Evolutionary conservation across 2,329 filamentous ascomycete genomes (phyloP).

Genomic region (Aureobasidium sp.): DNA sequence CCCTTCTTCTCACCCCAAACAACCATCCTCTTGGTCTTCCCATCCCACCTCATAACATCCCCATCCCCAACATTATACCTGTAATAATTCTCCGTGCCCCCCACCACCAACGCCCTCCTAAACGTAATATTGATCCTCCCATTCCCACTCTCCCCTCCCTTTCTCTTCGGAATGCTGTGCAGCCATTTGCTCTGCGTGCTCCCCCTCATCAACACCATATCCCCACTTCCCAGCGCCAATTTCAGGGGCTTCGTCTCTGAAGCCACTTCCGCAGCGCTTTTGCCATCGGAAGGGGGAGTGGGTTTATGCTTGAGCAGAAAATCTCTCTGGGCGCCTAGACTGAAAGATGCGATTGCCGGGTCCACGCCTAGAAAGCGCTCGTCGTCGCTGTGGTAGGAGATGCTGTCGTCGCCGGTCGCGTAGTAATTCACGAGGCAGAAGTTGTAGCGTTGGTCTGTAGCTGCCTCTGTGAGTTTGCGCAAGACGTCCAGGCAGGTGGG

Average conservation of each 20-base stretch:
- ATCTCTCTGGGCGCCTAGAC: constrained; percentile 61
- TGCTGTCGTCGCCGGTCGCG: constrained; percentile 65
- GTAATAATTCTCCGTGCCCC: constrained; percentile 74
- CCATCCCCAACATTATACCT: constrained; percentile 71
- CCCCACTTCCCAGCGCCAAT: constrained; percentile 53
- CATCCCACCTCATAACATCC: constrained; percentile 60
- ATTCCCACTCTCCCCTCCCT: constrained; percentile 50
- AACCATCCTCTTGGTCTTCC: constrained; percentile 42
- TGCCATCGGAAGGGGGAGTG: constrained; percentile 28
- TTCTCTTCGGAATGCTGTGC: constrained; percentile 68
- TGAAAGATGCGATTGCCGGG: constrained; percentile 67
- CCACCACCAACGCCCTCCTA: constrained; percentile 58
- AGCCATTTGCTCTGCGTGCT: constrained; percentile 68
- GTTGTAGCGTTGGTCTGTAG: constrained; percentile 61
- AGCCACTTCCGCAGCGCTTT: constrained; percentile 22
- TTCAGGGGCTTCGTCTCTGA: constrained; percentile 35
- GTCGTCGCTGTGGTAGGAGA: constrained; percentile 72
- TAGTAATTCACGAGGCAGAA: constrained; percentile 81
- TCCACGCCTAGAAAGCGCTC: constrained; percentile 63
- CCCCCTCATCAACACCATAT: constrained; percentile 73
- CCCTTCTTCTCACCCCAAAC: constrained; percentile 20
- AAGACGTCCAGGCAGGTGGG: constrained; percentile 60
- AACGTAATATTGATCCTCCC: constrained; percentile 71
- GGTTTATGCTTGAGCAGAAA: constrained; percentile 76
- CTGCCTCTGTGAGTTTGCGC: constrained; percentile 53